Percentiles rank a stretch among this genome's conserved stretches.
Conservation (phyloP, 2,329 filamentous ascomycete genomes). For the Colletotrichum acutatum region DNA sequence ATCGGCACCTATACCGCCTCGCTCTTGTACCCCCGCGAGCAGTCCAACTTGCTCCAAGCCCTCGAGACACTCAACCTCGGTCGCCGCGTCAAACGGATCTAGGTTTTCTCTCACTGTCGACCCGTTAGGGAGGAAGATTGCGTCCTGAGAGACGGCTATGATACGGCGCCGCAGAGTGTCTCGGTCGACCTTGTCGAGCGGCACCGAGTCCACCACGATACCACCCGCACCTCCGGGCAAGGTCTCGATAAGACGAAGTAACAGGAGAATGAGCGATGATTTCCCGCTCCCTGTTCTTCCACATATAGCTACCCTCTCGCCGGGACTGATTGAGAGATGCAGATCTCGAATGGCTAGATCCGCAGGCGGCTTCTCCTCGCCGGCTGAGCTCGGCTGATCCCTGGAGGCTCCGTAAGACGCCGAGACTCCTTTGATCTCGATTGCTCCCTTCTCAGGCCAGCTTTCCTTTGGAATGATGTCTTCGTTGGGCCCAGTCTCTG, state of each 20-base stretch:
- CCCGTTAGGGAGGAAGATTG: conserved; percentile 60
- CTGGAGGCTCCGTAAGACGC: conserved; percentile 43
- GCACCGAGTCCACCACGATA: conserved; percentile 56
- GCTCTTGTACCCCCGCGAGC: conserved; percentile 43
- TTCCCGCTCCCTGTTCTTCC: conserved; percentile 56
- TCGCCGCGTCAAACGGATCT: conserved; percentile 50
- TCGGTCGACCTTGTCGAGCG: conserved; percentile 52
- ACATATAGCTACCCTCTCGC: conserved; percentile 49
- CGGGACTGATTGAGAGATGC: conserved; percentile 42
- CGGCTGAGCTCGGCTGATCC: no score
- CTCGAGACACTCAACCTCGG: conserved; percentile 45
- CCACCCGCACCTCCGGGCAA: conserved; percentile 37
- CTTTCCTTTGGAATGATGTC: conserved; percentile 30
- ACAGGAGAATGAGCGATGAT: conserved; percentile 53
- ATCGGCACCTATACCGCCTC: conserved; percentile 46
- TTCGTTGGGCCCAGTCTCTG: conserved; percentile 40
- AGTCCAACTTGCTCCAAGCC: conserved; percentile 50
- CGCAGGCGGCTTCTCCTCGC: not conserved
- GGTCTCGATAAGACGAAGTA: conserved; percentile 55
- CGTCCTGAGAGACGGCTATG: conserved; percentile 64
- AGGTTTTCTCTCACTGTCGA: conserved; percentile 54
- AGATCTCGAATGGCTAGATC: conserved; percentile 42
- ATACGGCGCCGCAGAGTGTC: conserved; percentile 56
- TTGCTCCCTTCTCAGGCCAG: conserved; percentile 46
- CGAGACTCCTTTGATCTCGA: conserved; percentile 46